Conservation (phyloP, 495 filamentous ascomycete genomes). For the Filosporella fistucella region DNA sequence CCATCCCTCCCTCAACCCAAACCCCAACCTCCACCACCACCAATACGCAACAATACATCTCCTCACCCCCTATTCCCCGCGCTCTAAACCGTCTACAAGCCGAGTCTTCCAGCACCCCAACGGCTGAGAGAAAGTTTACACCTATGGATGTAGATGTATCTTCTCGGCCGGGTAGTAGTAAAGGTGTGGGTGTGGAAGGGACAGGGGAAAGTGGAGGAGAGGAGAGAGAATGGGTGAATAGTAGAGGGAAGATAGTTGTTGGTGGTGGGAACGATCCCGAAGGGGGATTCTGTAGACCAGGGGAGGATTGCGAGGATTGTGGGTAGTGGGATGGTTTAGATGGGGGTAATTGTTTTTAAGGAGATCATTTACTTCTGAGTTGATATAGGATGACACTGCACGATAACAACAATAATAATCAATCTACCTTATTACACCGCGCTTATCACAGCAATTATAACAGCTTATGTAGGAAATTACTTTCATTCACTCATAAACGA, state of each 20-base stretch:
- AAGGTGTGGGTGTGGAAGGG: too few relatives aligned
- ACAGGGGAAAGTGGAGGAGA: not conserved
- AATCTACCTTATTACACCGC: too few relatives aligned
- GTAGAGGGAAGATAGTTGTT: conserved; percentile 13
- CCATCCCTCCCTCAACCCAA: not conserved
- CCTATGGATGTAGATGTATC: conserved; percentile 14
- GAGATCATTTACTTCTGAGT: too few relatives aligned
- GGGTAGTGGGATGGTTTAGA: not conserved
- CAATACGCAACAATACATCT: not conserved
- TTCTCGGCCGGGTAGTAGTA: too few relatives aligned
- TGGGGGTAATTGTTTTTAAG: too few relatives aligned
- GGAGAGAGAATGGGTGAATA: conserved; percentile 4
- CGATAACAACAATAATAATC: too few relatives aligned
- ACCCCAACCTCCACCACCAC: not conserved
- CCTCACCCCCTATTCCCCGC: conserved; percentile 5
- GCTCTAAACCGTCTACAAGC: conserved; percentile 11
- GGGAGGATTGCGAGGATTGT: conserved; percentile 15
- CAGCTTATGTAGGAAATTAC: conserved; percentile 22
- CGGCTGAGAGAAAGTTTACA: conserved; percentile 10
- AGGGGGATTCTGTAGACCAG: conserved; percentile 10
- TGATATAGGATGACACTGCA: too few relatives aligned
- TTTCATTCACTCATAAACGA: conserved; percentile 20
- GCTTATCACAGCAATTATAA: too few relatives aligned
- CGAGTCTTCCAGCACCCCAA: not conserved
- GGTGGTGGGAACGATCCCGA: conserved; percentile 6